Conservation (phyloP, 371 early-diverging fungal species). For the Umbelopsis sp. region DNA sequence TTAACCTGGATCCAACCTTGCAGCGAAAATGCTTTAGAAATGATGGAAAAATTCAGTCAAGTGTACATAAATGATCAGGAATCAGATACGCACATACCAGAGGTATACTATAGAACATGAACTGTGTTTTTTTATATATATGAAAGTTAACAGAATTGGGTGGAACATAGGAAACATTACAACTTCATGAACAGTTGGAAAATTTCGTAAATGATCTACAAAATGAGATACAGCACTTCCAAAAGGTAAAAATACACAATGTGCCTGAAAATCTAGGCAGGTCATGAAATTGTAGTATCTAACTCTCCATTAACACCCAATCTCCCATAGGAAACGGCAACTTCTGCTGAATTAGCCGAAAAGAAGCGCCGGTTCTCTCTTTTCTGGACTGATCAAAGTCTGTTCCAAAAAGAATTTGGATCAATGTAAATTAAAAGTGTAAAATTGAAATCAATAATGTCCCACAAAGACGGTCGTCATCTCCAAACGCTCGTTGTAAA, state of each 20-base stretch:
- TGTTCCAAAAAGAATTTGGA: constrained; percentile 12
- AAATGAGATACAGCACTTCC: constrained; percentile 5
- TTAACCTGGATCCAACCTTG: background rate
- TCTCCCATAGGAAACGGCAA: background rate
- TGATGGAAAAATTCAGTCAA: background rate
- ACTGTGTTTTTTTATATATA: too few relatives aligned
- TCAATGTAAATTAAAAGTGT: too few relatives aligned
- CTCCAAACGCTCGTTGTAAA: too few relatives aligned
- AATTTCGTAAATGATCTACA: background rate
- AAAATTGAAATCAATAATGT: too few relatives aligned
- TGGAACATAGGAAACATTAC: background rate
- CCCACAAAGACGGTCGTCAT: too few relatives aligned
- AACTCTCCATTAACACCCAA: background rate
- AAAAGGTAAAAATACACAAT: background rate
- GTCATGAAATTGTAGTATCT: background rate
- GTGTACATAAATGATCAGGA: background rate
- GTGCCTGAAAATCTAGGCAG: background rate
- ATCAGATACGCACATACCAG: background rate
- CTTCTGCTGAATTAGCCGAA: background rate
- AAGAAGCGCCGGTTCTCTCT: constrained; percentile 10
- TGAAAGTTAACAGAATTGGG: background rate
- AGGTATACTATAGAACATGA: background rate
- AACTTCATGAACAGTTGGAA: background rate
- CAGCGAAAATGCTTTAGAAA: background rate
- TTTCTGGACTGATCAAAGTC: constrained; percentile 1